phyloP scores from a whole-genome alignment of 495 filamentous ascomycete genomes.

The Friedmanniomyces simplex region DNA sequence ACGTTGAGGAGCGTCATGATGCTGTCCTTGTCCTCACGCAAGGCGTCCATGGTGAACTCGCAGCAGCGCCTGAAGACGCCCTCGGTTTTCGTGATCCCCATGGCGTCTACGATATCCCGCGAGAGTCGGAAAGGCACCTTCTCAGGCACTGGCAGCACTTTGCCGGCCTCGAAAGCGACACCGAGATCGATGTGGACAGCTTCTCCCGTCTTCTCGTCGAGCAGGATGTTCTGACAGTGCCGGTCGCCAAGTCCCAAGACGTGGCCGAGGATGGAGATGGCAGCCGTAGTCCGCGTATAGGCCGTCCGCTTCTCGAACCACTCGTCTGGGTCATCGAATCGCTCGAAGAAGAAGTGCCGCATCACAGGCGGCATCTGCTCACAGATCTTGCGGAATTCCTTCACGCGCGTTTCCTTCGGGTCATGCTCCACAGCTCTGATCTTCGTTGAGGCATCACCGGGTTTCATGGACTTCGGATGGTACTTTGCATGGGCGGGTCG shows the following conservation, averaged over 20 bases:
- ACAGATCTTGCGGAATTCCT: constrained; percentile 60
- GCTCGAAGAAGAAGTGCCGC: constrained; percentile 93
- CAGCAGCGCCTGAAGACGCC: constrained; percentile 94
- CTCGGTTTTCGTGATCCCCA: constrained; percentile 92
- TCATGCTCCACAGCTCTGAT: constrained; percentile 62
- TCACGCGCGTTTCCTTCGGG: constrained; percentile 57
- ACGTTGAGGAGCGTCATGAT: constrained; percentile 98
- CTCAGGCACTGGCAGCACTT: constrained; percentile 84
- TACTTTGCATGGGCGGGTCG: constrained; percentile 83
- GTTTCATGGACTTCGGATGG: constrained; percentile 73
- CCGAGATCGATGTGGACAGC: constrained; percentile 95
- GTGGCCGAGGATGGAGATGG: constrained; percentile 89
- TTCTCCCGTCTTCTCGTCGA: constrained; percentile 83
- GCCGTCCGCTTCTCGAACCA: constrained; percentile 83
- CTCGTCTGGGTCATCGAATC: constrained; percentile 85
- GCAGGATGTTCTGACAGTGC: constrained; percentile 91
- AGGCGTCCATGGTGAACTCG: constrained; percentile 89
- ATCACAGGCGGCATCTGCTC: constrained; percentile 86
- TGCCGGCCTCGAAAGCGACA: constrained; percentile 91
- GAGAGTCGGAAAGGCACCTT: constrained; percentile 91
- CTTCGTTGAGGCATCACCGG: constrained; percentile 59
- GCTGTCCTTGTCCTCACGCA: constrained; percentile 82
- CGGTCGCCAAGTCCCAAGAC: constrained; percentile 91
- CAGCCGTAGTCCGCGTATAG: constrained; percentile 85
- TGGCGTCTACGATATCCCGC: constrained; percentile 91